Conservation (phyloP, 176 grass and related monocot species). For the Rhynchospora breviuscula region DNA sequence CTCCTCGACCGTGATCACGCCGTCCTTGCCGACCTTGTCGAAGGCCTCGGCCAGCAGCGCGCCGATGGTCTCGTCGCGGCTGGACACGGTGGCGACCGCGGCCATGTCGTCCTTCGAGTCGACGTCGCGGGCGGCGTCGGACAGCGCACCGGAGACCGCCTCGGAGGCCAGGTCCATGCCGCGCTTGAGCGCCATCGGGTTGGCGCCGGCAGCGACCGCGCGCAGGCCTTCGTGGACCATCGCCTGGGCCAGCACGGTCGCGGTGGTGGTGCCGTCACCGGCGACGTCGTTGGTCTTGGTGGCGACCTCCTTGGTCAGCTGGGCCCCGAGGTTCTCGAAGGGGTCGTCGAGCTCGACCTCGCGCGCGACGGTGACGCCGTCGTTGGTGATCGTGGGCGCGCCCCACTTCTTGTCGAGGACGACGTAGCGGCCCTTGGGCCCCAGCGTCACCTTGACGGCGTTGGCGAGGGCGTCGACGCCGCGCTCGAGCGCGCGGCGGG, state of each 20-base stretch:
- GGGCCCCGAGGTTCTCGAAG: slow-evolving; percentile 69
- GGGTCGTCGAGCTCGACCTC: slow-evolving; percentile 68
- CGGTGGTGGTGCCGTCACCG: slow-evolving; percentile 57
- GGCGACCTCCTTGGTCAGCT: slow-evolving; percentile 61
- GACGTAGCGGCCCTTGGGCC: slow-evolving; percentile 58
- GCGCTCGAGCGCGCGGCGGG: slow-evolving; percentile 43
- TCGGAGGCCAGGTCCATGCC: slow-evolving; percentile 64
- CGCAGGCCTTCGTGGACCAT: slow-evolving; percentile 41
- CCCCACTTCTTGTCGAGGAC: slow-evolving; percentile 66
- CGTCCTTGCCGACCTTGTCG: slow-evolving; percentile 53
- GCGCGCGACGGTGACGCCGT: slow-evolving; percentile 67
- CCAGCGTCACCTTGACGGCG: slow-evolving; percentile 66
- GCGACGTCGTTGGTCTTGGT: slow-evolving; percentile 64
- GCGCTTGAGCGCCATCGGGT: slow-evolving; percentile 50
- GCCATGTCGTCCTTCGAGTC: slow-evolving; percentile 57
- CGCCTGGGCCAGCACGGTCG: slow-evolving; percentile 53
- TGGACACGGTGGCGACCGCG: slow-evolving; percentile 52
- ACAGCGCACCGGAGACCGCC: slow-evolving; percentile 37
- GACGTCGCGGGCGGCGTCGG: slow-evolving; percentile 57
- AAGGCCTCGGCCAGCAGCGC: slow-evolving; percentile 65
- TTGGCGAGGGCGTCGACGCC: slow-evolving; percentile 72
- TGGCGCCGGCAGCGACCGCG: slow-evolving; percentile 60
- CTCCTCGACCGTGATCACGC: slow-evolving; percentile 65
- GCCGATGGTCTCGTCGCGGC: slow-evolving; percentile 58
- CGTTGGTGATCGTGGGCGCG: slow-evolving; percentile 57